Base-by-base conservation (phyloP, 768 basidiomycete genomes). In the Pulveroboletus ravenelii region DNA sequence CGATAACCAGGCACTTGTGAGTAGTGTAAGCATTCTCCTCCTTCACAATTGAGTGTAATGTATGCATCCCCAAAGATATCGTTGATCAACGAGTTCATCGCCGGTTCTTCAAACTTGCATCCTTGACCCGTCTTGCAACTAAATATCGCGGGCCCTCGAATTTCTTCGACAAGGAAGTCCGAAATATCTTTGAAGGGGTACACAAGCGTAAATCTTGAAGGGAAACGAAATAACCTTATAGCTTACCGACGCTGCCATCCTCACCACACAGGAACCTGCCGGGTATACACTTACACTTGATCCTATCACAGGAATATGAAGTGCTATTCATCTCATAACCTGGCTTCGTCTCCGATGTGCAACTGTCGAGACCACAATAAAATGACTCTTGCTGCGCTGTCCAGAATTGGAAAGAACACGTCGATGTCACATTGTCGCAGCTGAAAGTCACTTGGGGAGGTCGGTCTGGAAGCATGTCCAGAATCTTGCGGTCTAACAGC, bases 351-450 rank as follows among this genome's bases (percentile, higher is more conserved):
- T 64, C 62, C 6, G 81, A 81, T 3, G 62, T 66, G 64, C 96
- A 98, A 15, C 78, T 65, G 38, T 88, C 77, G 47, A 99, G 77
- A 10, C 81, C 81, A 69, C 96, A 99, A 70, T 96, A 97, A 70
- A 99, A 98, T 0, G 92, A 94, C 66, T 99, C 95, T 49, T 92
- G 79, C 59, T 89, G 77, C 6, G 87, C 93, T 9, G 93, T 91
- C 96, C 96, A 99, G 73, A 99, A 99, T 69, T 99, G 94, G 78
- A 99, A 99, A 20, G 83, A 81, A 65, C 96, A 99, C 1, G 81
- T 80, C 5, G 72, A 70, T 12, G 76, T 72, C 2, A 64, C 52
- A 17, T 72, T 78, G 51, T 89, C 83, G 71, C 96, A 99, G 56
- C 87, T 86, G 68, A 99, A 99, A 1, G 96, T 98, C 2, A 97